Percentiles rank a stretch among this genome's conserved stretches.
These are phyloP conservation scores for Phytophthora brassicae DNA, from an alignment of 352 stramenopile genomes.

Conservation along the genomic window DNA sequence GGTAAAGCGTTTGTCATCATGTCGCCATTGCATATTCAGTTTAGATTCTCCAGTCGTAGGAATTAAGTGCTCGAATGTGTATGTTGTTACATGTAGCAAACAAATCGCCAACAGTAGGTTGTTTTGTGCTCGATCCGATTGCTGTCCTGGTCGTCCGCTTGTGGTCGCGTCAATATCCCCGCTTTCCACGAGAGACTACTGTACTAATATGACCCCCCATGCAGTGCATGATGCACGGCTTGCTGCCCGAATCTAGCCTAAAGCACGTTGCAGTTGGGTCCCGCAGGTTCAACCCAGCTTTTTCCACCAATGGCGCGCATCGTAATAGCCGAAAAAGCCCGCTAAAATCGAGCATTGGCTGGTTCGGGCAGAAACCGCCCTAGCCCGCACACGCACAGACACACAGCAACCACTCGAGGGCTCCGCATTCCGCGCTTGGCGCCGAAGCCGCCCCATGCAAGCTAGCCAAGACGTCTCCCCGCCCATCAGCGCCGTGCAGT, in stretches of 20 bases:
- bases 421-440: background rate
- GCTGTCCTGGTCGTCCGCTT: too few species aligned
- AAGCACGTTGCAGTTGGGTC: conserved; percentile 20
- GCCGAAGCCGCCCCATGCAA: conserved; percentile 26
- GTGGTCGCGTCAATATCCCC: too few species aligned
- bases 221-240: background rate
- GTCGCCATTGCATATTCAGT: too few species aligned
- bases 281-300: conserved; percentile 20
- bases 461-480: conserved; percentile 16
- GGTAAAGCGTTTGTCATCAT: too few species aligned
- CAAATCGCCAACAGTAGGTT: too few species aligned
- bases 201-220: too few species aligned
- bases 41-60: too few species aligned
- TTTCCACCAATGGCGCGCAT: background rate
- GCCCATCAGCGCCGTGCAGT: background rate
- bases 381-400: conserved; percentile 5
- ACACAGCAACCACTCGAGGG: conserved; percentile 17
- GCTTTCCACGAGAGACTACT: too few species aligned
- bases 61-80: too few species aligned
- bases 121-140: too few species aligned
- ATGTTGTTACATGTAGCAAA: too few species aligned
- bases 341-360: conserved; percentile 16
- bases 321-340: background rate
- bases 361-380: conserved; percentile 1
- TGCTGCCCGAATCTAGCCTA: too few species aligned